Conservation (phyloP, 495 filamentous ascomycete species). For the Penicillium coffeae region DNA sequence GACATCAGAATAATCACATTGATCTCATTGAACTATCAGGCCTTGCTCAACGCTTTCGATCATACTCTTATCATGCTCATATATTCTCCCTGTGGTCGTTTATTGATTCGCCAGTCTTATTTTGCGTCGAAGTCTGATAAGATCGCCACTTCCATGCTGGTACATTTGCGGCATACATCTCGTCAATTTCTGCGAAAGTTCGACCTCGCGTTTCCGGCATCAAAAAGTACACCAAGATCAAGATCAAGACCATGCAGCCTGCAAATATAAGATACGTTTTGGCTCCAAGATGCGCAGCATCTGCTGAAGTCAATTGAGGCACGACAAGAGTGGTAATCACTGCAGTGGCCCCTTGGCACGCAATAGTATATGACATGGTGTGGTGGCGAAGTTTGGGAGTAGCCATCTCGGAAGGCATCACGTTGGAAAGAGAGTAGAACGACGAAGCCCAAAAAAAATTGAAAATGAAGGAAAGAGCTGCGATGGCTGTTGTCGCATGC, state of each 20-base stretch:
- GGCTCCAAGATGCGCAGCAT: slow-evolving; percentile 35
- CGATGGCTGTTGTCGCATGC: slow-evolving; percentile 19
- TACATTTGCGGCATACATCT: slow-evolving; percentile 57
- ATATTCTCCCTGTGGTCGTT: too few species aligned
- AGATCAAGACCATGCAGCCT: slow-evolving; percentile 45
- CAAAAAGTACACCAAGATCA: slow-evolving; percentile 64
- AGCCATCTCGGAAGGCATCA: slow-evolving; percentile 40
- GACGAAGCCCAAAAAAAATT: slow-evolving; percentile 40
- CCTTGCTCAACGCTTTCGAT: too few species aligned
- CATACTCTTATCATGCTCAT: too few species aligned
- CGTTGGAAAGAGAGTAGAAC: slow-evolving; percentile 29
- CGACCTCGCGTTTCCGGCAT: slow-evolving; percentile 63
- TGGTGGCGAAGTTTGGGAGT: slow-evolving; percentile 39
- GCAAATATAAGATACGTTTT: slow-evolving; percentile 39
- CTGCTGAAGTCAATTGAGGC: slow-evolving; percentile 33
- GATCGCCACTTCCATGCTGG: slow-evolving; percentile 36
- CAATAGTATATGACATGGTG: slow-evolving; percentile 40
- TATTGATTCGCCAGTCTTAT: slow-evolving; percentile 11
- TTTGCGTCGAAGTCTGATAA: slow-evolving; percentile 22
- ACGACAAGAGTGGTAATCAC: slow-evolving; percentile 36
- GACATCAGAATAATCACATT: background rate
- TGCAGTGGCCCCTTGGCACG: slow-evolving; percentile 34
- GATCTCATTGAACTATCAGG: background rate
- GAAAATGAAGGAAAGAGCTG: slow-evolving; percentile 31
- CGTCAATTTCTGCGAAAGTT: slow-evolving; percentile 64